Base-by-base conservation (phyloP, 2,329 filamentous ascomycete genomes). In the Arthrobotrys megalospora region DNA sequence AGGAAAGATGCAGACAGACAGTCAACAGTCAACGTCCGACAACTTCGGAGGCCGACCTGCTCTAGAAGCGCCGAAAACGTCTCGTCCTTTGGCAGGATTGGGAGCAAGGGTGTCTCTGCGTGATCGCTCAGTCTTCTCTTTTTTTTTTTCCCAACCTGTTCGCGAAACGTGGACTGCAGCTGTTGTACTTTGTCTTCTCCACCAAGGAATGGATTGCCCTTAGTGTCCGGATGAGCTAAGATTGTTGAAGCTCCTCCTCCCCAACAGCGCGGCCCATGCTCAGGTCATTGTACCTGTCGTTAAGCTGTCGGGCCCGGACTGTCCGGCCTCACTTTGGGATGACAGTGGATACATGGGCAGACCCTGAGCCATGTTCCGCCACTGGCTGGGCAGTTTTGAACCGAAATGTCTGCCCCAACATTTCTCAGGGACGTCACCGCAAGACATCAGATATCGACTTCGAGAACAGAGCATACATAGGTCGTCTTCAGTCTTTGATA, bases 231-330 rank as follows among this genome's bases (percentile, higher is more conserved):
- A 60, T 65, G 68, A 65, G 68, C 68, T 72, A 64, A 70, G 64
- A 76, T 76, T 76, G 72, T 76, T 76, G 72, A 76, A 76, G 72
- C 72, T 63, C 36, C 71, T 52, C 55, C 38, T 73, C 70, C 71
- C 72, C 72, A 76, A 76, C 72, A 53, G 64, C 64, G 53, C 60
- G 41, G 48, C 68, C 58, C 67, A 64, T 71, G 43, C 70, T 55
- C 45, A 52, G 41, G 47, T 60, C 34, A 24, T 36, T 58, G 34
- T 38, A 55, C 50, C 41, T 43, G 28, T 45, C 36, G 32, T 14
- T 19, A 32, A 28, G 11, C 52, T 48, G 48, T 70, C 72, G 65
- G 64, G 55, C 64, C 45, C 53, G 63, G 43, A 60, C 48, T 43
- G 50, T 53, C 72, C 72, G 72, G 72, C 48, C 55, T 68, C 48